These are phyloP conservation scores for Immersiella caudata DNA, from an alignment of 495 filamentous ascomycete genomes.

Conservation along the genomic window DNA sequence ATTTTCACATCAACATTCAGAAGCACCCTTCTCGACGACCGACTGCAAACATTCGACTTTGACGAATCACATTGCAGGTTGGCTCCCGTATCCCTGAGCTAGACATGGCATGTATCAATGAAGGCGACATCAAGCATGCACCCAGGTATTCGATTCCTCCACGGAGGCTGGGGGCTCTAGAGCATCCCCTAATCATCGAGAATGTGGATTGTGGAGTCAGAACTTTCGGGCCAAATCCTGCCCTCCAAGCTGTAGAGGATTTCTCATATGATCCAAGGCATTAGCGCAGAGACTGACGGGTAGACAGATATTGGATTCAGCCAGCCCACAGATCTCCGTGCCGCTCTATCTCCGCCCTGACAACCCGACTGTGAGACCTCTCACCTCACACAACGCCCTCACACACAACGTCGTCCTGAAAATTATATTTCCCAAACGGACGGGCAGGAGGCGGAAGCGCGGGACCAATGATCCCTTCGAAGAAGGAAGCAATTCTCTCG, in stretches of 20 bases:
- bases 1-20: background rate
- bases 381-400: slow-evolving; percentile 67
- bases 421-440: slow-evolving; percentile 82
- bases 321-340: slow-evolving; percentile 46
- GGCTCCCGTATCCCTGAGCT: background rate
- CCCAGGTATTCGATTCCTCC: slow-evolving; percentile 59
- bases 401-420: slow-evolving; percentile 85
- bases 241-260: slow-evolving; percentile 66
- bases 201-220: slow-evolving; percentile 80
- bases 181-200: slow-evolving; percentile 84
- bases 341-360: slow-evolving; percentile 73
- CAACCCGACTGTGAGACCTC: slow-evolving; percentile 73
- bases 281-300: background rate
- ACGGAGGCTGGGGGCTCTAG: slow-evolving; percentile 71
- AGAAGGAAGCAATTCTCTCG: slow-evolving; percentile 25
- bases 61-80: background rate
- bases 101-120: slow-evolving; percentile 19
- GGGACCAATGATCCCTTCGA: slow-evolving; percentile 69
- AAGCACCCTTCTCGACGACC: background rate
- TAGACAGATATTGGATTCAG: slow-evolving; percentile 41
- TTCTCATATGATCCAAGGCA: background rate
- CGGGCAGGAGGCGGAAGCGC: slow-evolving; percentile 79
- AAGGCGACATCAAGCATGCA: slow-evolving; percentile 32
- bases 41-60: background rate
- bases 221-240: slow-evolving; percentile 69